These are phyloP conservation scores for Kwoniella dendrophila DNA, from an alignment of 768 basidiomycete genomes.

Conservation along the genomic window DNA sequence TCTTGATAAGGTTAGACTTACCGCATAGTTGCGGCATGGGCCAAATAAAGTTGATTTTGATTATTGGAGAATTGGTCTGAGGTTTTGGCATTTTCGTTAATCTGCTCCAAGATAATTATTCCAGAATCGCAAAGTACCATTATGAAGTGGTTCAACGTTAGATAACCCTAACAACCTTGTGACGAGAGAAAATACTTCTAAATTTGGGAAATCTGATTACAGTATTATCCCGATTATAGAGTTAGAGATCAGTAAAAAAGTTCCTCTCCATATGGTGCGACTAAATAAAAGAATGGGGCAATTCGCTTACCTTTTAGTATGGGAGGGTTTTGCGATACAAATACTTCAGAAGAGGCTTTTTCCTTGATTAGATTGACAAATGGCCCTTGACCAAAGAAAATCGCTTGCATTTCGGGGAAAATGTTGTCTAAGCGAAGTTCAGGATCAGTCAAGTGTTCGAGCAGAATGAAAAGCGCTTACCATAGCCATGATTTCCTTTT, in stretches of 20 bases:
- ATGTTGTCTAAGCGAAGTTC: constrained; percentile 63
- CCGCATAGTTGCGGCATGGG: no score
- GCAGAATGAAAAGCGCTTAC: constrained; percentile 11
- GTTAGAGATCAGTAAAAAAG: neutral
- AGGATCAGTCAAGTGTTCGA: neutral
- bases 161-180: constrained; percentile 67
- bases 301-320: constrained; percentile 29
- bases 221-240: neutral
- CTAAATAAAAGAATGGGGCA: neutral
- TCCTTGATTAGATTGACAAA: constrained; percentile 71
- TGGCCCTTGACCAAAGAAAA: constrained; percentile 90
- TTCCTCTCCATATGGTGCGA: neutral
- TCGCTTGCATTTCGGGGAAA: constrained; percentile 76
- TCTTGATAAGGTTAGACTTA: no score
- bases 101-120: constrained; percentile 62
- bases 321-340: constrained; percentile 68
- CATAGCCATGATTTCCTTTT: constrained; percentile 86
- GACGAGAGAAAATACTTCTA: constrained; percentile 82
- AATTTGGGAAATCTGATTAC: constrained; percentile 83
- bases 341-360: constrained; percentile 28
- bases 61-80: no score
- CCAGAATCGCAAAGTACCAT: constrained; percentile 84
- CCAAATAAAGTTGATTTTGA: no score
- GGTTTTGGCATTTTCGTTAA: no score
- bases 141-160: constrained; percentile 54